These are phyloP conservation scores for Trametes cinnabarina DNA, from an alignment of 768 basidiomycete species.

Conservation along the genomic window DNA sequence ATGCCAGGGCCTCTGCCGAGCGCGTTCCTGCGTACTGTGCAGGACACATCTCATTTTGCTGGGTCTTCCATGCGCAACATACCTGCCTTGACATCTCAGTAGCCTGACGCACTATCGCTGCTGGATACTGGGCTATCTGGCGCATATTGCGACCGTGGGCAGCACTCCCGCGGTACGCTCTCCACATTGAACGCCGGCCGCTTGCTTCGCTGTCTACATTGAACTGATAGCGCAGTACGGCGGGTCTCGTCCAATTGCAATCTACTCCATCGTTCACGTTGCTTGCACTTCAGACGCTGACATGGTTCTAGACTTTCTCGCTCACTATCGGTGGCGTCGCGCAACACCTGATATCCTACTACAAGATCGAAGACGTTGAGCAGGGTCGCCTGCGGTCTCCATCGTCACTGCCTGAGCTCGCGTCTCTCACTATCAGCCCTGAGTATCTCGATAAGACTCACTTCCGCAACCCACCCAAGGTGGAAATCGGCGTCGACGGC, in stretches of 20 bases:
- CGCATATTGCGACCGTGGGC: not conserved
- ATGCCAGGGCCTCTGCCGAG: too few species aligned
- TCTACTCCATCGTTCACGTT: not conserved
- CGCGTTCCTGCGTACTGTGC: too few species aligned
- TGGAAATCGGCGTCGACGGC: slow-evolving; percentile 84
- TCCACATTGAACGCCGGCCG: not conserved
- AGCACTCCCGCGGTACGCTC: slow-evolving; percentile 5
- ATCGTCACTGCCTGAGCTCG: slow-evolving; percentile 84
- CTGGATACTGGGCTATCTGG: not conserved
- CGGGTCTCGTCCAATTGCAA: not conserved
- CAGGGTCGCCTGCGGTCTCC: slow-evolving; percentile 85
- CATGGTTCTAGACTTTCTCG: slow-evolving; percentile 74
- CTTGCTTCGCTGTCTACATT: slow-evolving; percentile 11
- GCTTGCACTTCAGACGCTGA: not conserved
- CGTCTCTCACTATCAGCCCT: slow-evolving; percentile 79
- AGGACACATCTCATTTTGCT: too few species aligned
- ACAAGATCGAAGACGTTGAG: slow-evolving; percentile 88
- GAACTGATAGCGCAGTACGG: slow-evolving; percentile 11
- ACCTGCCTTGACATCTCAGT: too few species aligned
- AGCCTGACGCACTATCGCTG: not conserved
- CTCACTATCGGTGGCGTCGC: slow-evolving; percentile 79
- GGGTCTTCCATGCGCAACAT: not conserved
- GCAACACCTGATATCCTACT: slow-evolving; percentile 94
- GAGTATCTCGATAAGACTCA: slow-evolving; percentile 89
- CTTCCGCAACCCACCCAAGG: slow-evolving; percentile 87